Evolutionary conservation across 2,329 filamentous ascomycete genomes (phyloP).

Genomic region (Didymella segeticola): DNA sequence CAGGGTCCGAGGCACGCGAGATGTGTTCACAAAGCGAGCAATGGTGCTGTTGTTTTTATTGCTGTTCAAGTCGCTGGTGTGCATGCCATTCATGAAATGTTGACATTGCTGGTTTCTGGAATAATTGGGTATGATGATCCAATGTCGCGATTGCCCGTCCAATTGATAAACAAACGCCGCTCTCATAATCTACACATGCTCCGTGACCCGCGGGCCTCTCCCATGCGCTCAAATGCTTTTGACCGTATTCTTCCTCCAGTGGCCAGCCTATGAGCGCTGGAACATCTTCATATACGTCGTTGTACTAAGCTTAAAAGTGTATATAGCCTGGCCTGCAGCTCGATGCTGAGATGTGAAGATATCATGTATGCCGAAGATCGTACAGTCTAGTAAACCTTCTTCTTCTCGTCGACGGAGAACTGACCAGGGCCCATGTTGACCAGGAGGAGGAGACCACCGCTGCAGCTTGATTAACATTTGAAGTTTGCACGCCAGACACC

Average conservation of each 20-base stretch:
- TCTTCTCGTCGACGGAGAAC: conserved; percentile 99
- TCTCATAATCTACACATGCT: conserved; percentile 42
- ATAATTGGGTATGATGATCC: conserved; percentile 9
- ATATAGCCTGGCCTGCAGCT: conserved; percentile 14
- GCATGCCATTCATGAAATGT: background rate
- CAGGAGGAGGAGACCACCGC: conserved; percentile 89
- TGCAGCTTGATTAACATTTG: conserved; percentile 40
- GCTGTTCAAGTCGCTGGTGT: background rate
- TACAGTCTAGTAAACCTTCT: conserved; percentile 88
- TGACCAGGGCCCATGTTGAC: conserved; percentile 99
- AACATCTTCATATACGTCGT: conserved; percentile 16
- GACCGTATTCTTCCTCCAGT: conserved; percentile 5
- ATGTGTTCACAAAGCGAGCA: conserved; percentile 12
- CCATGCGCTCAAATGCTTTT: conserved; percentile 22
- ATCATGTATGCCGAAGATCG: conserved; percentile 1
- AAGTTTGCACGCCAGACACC: background rate
- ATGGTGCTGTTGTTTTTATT: background rate
- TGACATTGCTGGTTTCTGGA: background rate
- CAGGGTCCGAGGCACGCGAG: background rate
- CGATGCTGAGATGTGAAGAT: conserved; percentile 16
- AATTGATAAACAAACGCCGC: conserved; percentile 35
- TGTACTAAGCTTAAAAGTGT: conserved; percentile 19
- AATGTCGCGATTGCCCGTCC: conserved; percentile 24
- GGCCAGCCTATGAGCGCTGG: conserved; percentile 5
- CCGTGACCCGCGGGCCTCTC: conserved; percentile 16